Base-by-base conservation (phyloP, 495 filamentous ascomycete genomes). In the Jackrogersella multiformis region DNA sequence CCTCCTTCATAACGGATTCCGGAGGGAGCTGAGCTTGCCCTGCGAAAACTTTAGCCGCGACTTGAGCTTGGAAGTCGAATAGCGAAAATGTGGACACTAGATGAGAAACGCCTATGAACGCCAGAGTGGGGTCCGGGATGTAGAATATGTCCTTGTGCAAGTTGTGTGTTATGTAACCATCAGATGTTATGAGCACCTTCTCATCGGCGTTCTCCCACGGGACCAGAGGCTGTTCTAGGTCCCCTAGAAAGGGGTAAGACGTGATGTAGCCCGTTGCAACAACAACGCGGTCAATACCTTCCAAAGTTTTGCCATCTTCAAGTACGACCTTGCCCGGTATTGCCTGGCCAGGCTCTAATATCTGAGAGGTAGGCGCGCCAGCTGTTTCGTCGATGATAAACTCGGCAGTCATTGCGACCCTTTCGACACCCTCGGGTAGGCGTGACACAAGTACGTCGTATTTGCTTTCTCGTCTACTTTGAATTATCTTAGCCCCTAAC, bases 61-160 rank as follows among this genome's bases (percentile, higher is more conserved):
- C 84, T 51, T 88, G 86, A 2, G 86, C 86, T 60, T 90, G 88
- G 67, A 87, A 87, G 63, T 90, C 88, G 51, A 88, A 89, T 6
- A 89, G 76, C 0, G 87, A 84, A 59, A 90, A 90, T 0, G 87
- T 87, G 0, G 86, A 85, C 0, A 83, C 84, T 44, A 87, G 82
- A 70, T 85, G 87, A 0, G 87, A 83, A 0, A 88, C 79, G 0
- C 88, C 88, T 6, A 90, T 76, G 64, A 90, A 89, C 0, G 80
- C 80, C 12, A 90, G 69, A 0, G 86, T 83, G 0, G 88, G 86
- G 54, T 90, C 87, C 0, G 82, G 80, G 41, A 89, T 89, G 66
- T 88, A 90, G 68, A 89, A 89, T 2, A 90, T 84, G 61, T 90
- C 87, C 38, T 84, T 83, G 74, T 90, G 84, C 4, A 90, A 64